Base-by-base conservation (phyloP, 2,329 filamentous ascomycete genomes). In the Aspergillus latus region DNA sequence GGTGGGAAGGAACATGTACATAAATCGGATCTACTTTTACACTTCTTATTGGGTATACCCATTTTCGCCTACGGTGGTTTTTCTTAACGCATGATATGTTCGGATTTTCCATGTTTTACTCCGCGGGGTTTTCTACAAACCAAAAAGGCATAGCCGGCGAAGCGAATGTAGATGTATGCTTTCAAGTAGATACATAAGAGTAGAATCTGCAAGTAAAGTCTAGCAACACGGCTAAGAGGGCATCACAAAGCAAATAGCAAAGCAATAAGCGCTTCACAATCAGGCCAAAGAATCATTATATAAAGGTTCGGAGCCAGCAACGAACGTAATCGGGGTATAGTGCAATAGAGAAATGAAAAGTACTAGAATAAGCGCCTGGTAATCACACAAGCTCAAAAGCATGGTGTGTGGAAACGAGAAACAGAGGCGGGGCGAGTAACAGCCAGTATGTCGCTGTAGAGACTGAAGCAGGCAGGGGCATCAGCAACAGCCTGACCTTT, bases 401-500 rank as follows among this genome's bases (percentile, higher is more conserved):
- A 16, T 43, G 9, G 21, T 44, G 28, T 29, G 21, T 21, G 16
- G 7, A 26, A 29, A 10, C 9, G 11, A 7, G 21, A 28, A 44
- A 29, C 42, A 11, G 36, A n/a, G 36, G n/a, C n/a, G n/a, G n/a
- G 13, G 5, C 32, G 2, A 21, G 21, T 21, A 21, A n/a, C 21
- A 21, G 21, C 21, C 21, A 21, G 21, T 21, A 34, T 21, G 4
- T 11, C 32, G 32, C 32, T 34, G 10, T 34, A 34, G 30, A 32
- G 7, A 11, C 32, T 7, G 32, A 34, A 7, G 7, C 5, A 44
- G 26, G 5, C 37, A 43, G n/a, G 5, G 32, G 48, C 26, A 59
- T 62, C 52, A 80, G 59, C 78, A 80, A 60, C 77, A 77, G 26
- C 74, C 69, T 45, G 67, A 66, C 56, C 69, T 68, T 57, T 70